Percentiles rank a stretch among this genome's conserved stretches.
phyloP scores from a whole-genome alignment of 495 filamentous ascomycete species.

The Hypoxylon cercidicola region DNA sequence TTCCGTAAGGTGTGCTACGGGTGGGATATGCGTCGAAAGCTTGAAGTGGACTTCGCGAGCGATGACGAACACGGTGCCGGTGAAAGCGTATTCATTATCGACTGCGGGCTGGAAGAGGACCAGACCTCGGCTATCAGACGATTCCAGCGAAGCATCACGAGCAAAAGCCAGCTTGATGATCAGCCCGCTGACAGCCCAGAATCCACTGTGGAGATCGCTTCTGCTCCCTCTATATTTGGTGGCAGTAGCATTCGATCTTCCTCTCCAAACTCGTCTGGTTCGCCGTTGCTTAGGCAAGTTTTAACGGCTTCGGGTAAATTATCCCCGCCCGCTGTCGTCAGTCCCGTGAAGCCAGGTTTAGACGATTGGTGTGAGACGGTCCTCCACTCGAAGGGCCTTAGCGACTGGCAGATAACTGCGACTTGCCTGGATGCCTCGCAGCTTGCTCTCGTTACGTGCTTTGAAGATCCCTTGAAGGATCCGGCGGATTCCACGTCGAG shows the following conservation, averaged over 20 bases:
- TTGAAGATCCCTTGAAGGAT: slow-evolving; percentile 76
- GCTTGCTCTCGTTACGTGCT: slow-evolving; percentile 72
- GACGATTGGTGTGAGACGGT: slow-evolving; percentile 53
- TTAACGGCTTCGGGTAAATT: slow-evolving; percentile 29
- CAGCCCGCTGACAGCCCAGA: slow-evolving; percentile 29
- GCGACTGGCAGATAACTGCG: slow-evolving; percentile 66
- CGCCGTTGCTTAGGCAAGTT: slow-evolving; percentile 25
- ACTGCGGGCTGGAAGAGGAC: slow-evolving; percentile 71
- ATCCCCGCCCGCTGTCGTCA: slow-evolving; percentile 24
- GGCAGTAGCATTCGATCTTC: slow-evolving; percentile 20
- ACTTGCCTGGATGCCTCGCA: slow-evolving; percentile 80
- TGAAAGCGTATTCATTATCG: slow-evolving; percentile 78
- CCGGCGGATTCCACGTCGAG: slow-evolving; percentile 26
- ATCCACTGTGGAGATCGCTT: slow-evolving; percentile 12
- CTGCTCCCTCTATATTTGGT: slow-evolving; percentile 49
- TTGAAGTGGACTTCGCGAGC: slow-evolving; percentile 90
- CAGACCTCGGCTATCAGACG: slow-evolving; percentile 49
- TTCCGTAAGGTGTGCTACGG: slow-evolving; percentile 82
- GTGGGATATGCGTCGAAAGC: slow-evolving; percentile 90
- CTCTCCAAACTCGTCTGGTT: slow-evolving; percentile 31
- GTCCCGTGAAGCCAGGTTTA: neutral
- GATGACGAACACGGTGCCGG: slow-evolving; percentile 78
- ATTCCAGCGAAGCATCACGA: slow-evolving; percentile 39
- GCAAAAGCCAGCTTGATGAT: slow-evolving; percentile 27
- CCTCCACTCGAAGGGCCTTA: slow-evolving; percentile 47